Base-by-base conservation (phyloP, 2,329 filamentous ascomycete genomes). In the Alternaria sp. region DNA sequence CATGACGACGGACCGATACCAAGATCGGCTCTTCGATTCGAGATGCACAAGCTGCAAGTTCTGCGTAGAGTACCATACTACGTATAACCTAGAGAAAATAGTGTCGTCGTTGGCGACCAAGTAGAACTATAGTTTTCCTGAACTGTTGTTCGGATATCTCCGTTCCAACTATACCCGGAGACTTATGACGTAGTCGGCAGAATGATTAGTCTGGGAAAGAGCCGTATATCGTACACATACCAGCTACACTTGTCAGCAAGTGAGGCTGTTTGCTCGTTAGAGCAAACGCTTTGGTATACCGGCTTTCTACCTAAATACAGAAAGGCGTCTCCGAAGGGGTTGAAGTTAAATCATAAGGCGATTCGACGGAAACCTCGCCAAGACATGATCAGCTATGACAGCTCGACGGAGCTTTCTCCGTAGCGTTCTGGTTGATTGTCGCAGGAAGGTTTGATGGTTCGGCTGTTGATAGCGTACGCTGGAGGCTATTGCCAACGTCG, bases 381-480 rank as follows among this genome's bases (percentile, higher is more conserved):
- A 49, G 27, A n/a, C 20, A 22, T 22, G 32, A 50, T 50, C 30
- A 32, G 16, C 27, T 18, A 40, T 38, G n/a, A 16, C 20, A 34
- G 30, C 32, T 34, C 20, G 6, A 10, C 57, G 53, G 53, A 57
- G 46, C 22, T 32, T 12, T 10, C 27, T 60, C 57, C 57, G 53
- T 30, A 32, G 16, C 49, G 14, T 10, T 40, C 20, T 25, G 36
- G 43, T 30, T 25, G 40, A 50, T 38, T 14, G 7, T 16, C 16
- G 16, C 10, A 16, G 10, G 20, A 27, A 49, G 38, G n/a, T 52
- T 54, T 34, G 38, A n/a, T 25, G 40, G n/a, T 34, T 41, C 38
- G 46, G n/a, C 41, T 43, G 57, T 57, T 48, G 30, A 57, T 44
- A 36, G 53, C 38, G 45, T 40, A 51, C 53, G 53, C 44, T 57